phyloP scores from a whole-genome alignment of 2,329 filamentous ascomycete genomes.

The Akanthomyces lecanii region DNA sequence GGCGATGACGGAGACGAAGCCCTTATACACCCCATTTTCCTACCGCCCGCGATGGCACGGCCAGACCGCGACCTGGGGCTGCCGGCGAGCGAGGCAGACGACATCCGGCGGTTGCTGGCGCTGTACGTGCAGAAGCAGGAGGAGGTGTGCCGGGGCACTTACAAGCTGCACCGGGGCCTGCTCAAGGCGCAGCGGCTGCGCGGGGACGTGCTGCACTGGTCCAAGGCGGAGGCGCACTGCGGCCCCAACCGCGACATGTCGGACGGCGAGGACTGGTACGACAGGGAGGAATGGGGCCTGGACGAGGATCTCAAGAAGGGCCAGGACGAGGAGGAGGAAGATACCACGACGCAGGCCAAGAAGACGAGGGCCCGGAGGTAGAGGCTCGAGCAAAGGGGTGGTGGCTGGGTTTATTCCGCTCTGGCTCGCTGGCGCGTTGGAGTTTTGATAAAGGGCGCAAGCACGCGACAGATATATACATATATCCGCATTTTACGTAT shows the following conservation, averaged over 20 bases:
- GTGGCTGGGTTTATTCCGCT: background rate
- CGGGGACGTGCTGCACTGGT: constrained; percentile 67
- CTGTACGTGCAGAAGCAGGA: constrained; percentile 83
- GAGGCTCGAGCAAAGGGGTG: background rate
- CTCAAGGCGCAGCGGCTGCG: constrained; percentile 69
- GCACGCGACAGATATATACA: background rate
- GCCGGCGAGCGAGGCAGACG: constrained; percentile 70
- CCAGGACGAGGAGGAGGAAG: constrained; percentile 77
- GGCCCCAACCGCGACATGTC: constrained; percentile 69
- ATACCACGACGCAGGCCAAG: constrained; percentile 53
- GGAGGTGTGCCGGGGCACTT: constrained; percentile 69
- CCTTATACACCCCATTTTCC: constrained; percentile 72
- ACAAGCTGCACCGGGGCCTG: constrained; percentile 65
- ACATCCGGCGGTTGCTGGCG: constrained; percentile 68
- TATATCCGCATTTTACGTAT: background rate
- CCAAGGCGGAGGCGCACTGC: constrained; percentile 71
- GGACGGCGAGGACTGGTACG: constrained; percentile 87
- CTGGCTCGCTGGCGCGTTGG: background rate
- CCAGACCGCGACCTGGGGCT: constrained; percentile 69
- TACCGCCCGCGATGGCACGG: constrained; percentile 56
- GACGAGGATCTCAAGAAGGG: constrained; percentile 75
- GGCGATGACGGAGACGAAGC: constrained; percentile 34
- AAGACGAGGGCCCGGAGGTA: constrained; percentile 55
- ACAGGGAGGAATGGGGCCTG: constrained; percentile 73
- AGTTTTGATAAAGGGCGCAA: background rate